Base-by-base conservation (phyloP, 2,329 filamentous ascomycete genomes). In the Dothistroma pini region DNA sequence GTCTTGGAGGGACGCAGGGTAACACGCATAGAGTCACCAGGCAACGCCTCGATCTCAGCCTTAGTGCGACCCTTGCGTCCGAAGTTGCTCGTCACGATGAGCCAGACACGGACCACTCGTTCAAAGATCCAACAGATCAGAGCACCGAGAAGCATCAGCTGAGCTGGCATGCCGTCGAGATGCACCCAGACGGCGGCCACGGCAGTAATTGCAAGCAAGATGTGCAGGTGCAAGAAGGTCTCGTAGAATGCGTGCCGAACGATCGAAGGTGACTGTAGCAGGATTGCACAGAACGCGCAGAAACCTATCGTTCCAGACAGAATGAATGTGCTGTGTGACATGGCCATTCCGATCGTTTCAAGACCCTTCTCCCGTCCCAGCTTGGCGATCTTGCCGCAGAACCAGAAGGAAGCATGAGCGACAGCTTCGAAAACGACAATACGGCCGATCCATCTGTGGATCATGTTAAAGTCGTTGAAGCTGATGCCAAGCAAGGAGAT, bases 401-500 rank as follows among this genome's bases (percentile, higher is more conserved):
- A 81, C 75, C 81, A 90, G 56, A 87, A 83, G 44, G 85, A 71
- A 1, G 84, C 85, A 75, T 93, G 89, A 32, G 83, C 79, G 47
- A 92, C 67, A 10, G 86, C 81, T 73, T 93, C 88, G 14, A 90
- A 76, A 19, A 89, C 82, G 29, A 89, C 88, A 62, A 92, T 90
- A 44, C 89, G 86, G 68, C 89, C 89, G 64, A 91, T 83, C 89
- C 89, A 93, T 63, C 90, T 84, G 75, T 93, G 89, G 60, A 93
- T 80, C 63, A 93, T 77, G 77, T 93, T 93, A 81, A 90, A 92
- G 0, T 88, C 91, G 74, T 93, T 89, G 74, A 92, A 93, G 4
- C 88, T 90, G 65, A 93, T 86, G 63, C 86, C 86, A 57, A 90
- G 81, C 66, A 89, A 79, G 63, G 80, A 80, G 71, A 93, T 91